Base-by-base conservation (phyloP, 192 early-diverging fungal genomes). In the Cladochytrium replicatum region DNA sequence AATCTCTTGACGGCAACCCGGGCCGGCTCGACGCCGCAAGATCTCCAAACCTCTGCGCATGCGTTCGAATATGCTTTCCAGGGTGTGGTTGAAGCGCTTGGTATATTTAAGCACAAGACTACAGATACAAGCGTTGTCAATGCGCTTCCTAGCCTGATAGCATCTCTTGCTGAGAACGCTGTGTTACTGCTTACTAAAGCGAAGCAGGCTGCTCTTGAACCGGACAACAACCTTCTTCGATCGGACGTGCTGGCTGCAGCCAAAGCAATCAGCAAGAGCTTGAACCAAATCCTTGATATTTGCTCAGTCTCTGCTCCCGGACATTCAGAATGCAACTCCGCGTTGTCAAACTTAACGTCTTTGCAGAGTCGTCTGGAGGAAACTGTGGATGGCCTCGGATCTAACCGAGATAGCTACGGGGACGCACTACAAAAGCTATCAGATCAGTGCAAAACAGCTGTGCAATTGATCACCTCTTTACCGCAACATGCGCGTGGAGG, bases 321-420 rank as follows among this genome's bases (percentile, higher is more conserved):
- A 1, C 66, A 72, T 42, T 46, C 48, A 8, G 59, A 75, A 31
- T 77, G 69, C 58, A 72, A 76, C 27, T 41, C 65, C 28, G 54
- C 65, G 1, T 29, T 68, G 21, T 46, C 68, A 29, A 63, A 48
- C 26, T 53, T 76, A 5, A 61, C 47, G 22, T 27, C 31, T 7
- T 58, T 68, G 2, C 9, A 42, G 1, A 29, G 37, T 11, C 41
- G 42, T 26, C 22, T 72, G 2, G 65, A 55, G 2, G 32, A 53
- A 6, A 51, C 64, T n/a, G 70, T 72, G 40, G 66, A 71, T 29
- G 55, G 44, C 11, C 23, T 37, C 9, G 54, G 23, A 23, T 8
- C 26, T 4, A 58, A 50, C 39, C 27, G 50, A 11, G 53, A 61
- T 7, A 50, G 58, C 15, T 75, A 72, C 41, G 40, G 31, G 8